Evolutionary conservation across 345 rosid species (phyloP).

Genomic region (Mangifera indica): DNA sequence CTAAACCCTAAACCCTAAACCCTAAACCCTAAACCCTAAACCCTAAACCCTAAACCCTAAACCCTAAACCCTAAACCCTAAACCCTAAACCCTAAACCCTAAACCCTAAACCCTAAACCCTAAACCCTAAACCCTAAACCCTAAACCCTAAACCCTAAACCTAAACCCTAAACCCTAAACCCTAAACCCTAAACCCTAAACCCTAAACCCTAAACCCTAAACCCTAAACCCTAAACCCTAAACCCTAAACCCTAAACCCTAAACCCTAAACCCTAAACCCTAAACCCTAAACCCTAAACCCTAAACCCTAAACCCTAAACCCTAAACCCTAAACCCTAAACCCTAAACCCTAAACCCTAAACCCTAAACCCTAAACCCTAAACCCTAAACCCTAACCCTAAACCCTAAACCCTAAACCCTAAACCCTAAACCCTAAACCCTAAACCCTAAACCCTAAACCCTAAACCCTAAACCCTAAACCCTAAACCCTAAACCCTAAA

Average conservation of each 20-base stretch:
- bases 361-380: background rate
- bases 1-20: no score
- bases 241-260: background rate
- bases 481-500: no score
- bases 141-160: slow-evolving; percentile 9
- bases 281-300: background rate
- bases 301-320: background rate
- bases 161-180: no score
- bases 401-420: no score
- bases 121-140: background rate
- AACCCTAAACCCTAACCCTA: no score
- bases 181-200: slow-evolving; percentile 3
- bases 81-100: slow-evolving; percentile 1
- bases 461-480: no score
- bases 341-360: slow-evolving; percentile 3
- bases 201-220: slow-evolving; percentile 8
- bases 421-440: no score
- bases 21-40: no score
- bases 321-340: slow-evolving; percentile 1
- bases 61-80: no score
- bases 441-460: no score
- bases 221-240: slow-evolving; percentile 3
- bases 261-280: background rate
- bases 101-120: slow-evolving; percentile 7
- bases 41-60: no score